Percentiles rank a stretch among this genome's conserved stretches.
Conservation (phyloP, 345 rosid species). For the Alliaria petiolata region DNA sequence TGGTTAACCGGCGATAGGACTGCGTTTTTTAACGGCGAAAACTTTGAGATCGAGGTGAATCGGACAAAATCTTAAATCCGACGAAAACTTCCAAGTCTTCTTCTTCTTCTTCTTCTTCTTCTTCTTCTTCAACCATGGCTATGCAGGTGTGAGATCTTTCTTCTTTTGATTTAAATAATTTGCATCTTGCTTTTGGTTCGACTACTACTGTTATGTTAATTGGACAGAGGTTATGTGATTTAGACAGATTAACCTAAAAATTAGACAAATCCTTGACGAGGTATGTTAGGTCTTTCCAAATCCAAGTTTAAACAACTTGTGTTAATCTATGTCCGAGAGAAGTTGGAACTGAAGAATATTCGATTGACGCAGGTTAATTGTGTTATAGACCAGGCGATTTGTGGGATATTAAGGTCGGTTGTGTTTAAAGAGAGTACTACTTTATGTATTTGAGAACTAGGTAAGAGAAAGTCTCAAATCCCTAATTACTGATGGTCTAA, state of each 20-base stretch:
- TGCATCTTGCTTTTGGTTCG: not conserved
- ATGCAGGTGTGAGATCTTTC: conserved; percentile 30
- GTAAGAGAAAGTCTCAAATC: conserved; percentile 24
- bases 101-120: no score
- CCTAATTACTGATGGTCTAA: conserved; percentile 11
- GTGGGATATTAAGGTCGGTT: conserved; percentile 27
- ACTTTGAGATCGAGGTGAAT: not conserved
- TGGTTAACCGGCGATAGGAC: not conserved
- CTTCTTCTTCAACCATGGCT: conserved; percentile 27
- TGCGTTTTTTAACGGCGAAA: not conserved
- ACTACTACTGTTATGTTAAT: not conserved
- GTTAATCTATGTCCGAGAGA: conserved; percentile 10
- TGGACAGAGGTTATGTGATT: not conserved
- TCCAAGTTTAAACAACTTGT: not conserved
- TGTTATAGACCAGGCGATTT: conserved; percentile 30
- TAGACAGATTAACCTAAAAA: not conserved
- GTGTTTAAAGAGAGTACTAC: conserved; percentile 9
- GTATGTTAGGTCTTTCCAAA: not conserved
- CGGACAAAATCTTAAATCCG: not conserved
- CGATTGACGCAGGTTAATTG: conserved; percentile 29
- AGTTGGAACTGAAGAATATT: conserved; percentile 27
- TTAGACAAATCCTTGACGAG: conserved; percentile 3
- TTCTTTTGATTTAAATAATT: not conserved
- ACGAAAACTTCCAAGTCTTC: not conserved
- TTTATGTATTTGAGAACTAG: conserved; percentile 17